Conservation (phyloP, 208 protist species). For the Crithidia acanthocephali region DNA sequence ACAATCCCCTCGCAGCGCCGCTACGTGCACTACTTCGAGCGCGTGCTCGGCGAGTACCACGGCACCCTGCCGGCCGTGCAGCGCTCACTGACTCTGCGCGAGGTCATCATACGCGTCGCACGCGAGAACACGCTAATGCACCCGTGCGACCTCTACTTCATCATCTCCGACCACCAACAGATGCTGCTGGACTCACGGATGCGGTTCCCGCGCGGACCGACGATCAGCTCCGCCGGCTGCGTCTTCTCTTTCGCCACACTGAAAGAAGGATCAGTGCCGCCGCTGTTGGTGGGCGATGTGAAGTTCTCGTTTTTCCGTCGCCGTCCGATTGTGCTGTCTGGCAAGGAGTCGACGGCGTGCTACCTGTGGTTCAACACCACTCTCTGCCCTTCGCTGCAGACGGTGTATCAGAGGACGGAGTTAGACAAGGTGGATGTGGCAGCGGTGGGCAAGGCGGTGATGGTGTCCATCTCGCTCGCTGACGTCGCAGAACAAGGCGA, state of each 20-base stretch:
- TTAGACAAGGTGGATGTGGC: conserved; percentile 35
- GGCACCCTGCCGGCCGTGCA: conserved; percentile 21
- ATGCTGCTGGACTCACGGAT: conserved; percentile 48
- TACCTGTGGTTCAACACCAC: conserved; percentile 54
- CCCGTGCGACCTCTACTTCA: conserved; percentile 47
- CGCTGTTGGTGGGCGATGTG: conserved; percentile 34
- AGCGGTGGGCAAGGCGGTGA: conserved; percentile 25
- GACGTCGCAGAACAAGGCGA: neutral
- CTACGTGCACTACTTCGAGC: conserved; percentile 58
- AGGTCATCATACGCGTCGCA: conserved; percentile 15
- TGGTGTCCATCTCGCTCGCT: conserved; percentile 12
- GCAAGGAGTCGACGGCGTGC: conserved; percentile 27
- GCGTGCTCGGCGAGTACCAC: conserved; percentile 28
- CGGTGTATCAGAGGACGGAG: conserved; percentile 14
- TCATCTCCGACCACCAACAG: conserved; percentile 29
- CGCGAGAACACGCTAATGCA: conserved; percentile 6
- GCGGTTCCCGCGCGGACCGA: conserved; percentile 34
- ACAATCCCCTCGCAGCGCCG: conserved; percentile 86
- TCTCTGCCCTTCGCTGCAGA: conserved; percentile 11
- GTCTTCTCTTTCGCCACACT: conserved; percentile 40
- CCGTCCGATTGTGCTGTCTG: conserved; percentile 30
- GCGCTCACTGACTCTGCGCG: conserved; percentile 3
- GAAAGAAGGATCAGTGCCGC: neutral
- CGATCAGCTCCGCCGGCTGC: conserved; percentile 27
- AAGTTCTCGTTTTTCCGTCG: conserved; percentile 46